Base-by-base conservation (phyloP, 2,329 filamentous ascomycete genomes). In the Drechslerella stenobrocha region DNA sequence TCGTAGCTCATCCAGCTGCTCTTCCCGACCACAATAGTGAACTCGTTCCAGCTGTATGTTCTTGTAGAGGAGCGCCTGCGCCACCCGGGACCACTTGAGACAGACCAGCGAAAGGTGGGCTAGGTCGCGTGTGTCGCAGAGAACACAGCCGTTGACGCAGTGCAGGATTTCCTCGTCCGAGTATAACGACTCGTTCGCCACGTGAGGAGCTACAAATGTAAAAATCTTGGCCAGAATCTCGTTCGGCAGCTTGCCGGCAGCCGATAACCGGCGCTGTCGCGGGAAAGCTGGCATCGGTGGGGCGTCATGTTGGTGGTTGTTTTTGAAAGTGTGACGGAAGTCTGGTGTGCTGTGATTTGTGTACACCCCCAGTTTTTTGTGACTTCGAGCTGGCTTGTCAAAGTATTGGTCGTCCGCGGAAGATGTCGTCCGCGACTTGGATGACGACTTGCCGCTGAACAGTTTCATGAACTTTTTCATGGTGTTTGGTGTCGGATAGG, bases 21-120 rank as follows among this genome's bases (percentile, higher is more conserved):
- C 86, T 77, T 97, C 92, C 73, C 88, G 87, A 70, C 88, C 85
- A 79, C 92, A 97, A 78, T 96, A 96, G 77, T 97, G 92, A 28
- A 96, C 91, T 15, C 88, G 84, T 75, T 97, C 92, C 75, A 97
- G 93, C 65, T 91, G 88, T 71, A 97, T 86, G 79, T 90, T 91
- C 73, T 87, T 86, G 76, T 95, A 95, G 71, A 86, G 78, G 53
- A 84, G 73, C 26, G 78, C 76, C 70, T 81, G 80, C 32, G 82
- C 83, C n/a, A 80, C 77, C 23, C 77, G 74, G 71, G 81, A 81
- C 91, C 91, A 97, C 73, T 81, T 81, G 73, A 84, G 84, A 76
- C 84, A 89, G 51, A 89, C 88, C 75, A 84, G 81, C 35, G 85
- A 84, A 75, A 89, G 92, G 76, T 89, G 85, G 52, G 90, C 85